Percentiles rank a stretch among this genome's conserved stretches.
These are phyloP conservation scores for Wickerhamiella slavikovae DNA, from an alignment of 805 yeast species.

Conservation along the genomic window DNA sequence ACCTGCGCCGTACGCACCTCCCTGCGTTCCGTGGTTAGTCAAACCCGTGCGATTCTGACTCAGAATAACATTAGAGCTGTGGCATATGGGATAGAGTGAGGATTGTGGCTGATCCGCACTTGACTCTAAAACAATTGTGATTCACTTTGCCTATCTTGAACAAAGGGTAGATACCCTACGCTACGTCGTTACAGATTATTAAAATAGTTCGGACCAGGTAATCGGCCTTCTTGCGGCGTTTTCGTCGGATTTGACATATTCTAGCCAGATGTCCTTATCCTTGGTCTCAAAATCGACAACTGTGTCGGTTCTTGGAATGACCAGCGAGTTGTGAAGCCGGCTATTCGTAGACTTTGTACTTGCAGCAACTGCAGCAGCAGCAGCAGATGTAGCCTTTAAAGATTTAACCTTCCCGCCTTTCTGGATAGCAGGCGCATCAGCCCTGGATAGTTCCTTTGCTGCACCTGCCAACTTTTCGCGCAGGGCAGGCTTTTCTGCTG, in stretches of 20 bases:
- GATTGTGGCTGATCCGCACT: too few relatives aligned
- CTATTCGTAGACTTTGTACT: neutral
- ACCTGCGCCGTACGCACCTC: too few relatives aligned
- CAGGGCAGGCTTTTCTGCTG: too few relatives aligned
- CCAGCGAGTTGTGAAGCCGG: neutral
- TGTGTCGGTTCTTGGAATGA: neutral
- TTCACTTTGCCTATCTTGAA: too few relatives aligned
- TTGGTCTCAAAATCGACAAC: neutral
- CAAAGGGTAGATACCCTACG: too few relatives aligned
- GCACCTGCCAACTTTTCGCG: too few relatives aligned
- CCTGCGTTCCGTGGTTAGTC: too few relatives aligned
- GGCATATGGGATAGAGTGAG: too few relatives aligned
- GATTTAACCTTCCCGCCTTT: neutral
- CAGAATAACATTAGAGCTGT: too few relatives aligned
- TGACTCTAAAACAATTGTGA: too few relatives aligned
- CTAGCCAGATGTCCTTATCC: slow-evolving; percentile 3
- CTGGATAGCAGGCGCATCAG: neutral
- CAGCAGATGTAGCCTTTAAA: neutral
- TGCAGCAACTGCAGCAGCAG: slow-evolving; percentile 1
- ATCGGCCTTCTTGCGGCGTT: slow-evolving; percentile 3
- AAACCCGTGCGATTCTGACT: too few relatives aligned
- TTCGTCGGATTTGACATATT: slow-evolving; percentile 3
- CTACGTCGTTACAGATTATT: too few relatives aligned
- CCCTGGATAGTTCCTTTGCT: neutral
- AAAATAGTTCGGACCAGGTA: slow-evolving; percentile 1